Base-by-base conservation (phyloP, 1,284 basidiomycete species). In the Hypsizygus ulmarius region DNA sequence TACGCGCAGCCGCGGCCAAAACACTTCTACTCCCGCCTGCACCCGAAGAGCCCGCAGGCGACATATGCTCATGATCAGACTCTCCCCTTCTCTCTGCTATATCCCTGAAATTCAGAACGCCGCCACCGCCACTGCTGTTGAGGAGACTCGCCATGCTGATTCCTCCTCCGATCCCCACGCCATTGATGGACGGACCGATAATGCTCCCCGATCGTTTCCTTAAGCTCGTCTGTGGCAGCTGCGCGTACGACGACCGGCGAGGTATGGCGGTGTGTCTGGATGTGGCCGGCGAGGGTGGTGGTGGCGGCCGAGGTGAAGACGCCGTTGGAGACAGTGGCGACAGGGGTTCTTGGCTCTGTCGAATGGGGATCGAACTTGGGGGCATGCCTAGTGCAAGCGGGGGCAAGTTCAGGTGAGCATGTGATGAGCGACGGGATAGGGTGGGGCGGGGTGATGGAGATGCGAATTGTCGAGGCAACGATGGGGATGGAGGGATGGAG, bases 1-100 rank as follows among this genome's bases (percentile, higher is more conserved):
- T 68, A 45, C 57, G 58, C 21, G 65, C 66, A 50, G 67, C 65
- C 44, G 63, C 64, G 28, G 63, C 63, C 36, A 68, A 49, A 29
- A 65, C 56, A 19, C 33, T 58, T 14, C 50, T 45, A 37, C 52
- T 49, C 27, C 41, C 39, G 16, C 35, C 14, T 43, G 44, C 39
- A 36, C 48, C 41, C 39, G 47, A 21, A 14, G 52, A 54, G 21
- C 54, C 39, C 15, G 40, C 37, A n/a, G 53, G 47, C 29, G 45
- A 3, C 12, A 36, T 34, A 9, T 39, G 39, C 40, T n/a, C n/a
- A 9, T 39, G 39, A 36, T n/a, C n/a, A 39, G 21, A 21, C 14
- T 47, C 28, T 45, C 36, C 39, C 44, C 53, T 35, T 8, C 27
- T 16, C 36, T 43, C 42, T 30, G 45, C 46, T 33, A 33, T 36